Percentiles rank a stretch among this genome's conserved stretches.
Evolutionary conservation across 192 early-diverging fungal species (phyloP).

Genomic region (Coemansia sp.): DNA sequence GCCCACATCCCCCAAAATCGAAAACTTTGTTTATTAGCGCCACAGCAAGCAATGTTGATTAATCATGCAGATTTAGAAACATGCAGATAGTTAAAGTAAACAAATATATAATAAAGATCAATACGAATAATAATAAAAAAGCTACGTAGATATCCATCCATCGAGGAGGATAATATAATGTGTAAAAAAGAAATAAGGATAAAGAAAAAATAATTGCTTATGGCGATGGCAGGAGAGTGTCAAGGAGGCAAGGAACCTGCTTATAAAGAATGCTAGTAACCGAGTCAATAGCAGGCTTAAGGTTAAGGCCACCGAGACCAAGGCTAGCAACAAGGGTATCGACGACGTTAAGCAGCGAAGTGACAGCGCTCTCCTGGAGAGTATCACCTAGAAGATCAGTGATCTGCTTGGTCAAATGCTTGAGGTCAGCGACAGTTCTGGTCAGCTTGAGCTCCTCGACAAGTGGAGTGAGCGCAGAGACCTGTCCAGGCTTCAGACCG

Average conservation of each 20-base stretch:
- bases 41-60: not conserved
- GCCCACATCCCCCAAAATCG: not conserved
- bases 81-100: not conserved
- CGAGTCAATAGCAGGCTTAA: constrained; percentile 51
- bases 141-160: not conserved
- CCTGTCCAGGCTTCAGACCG: constrained; percentile 43
- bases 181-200: not conserved
- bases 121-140: not conserved
- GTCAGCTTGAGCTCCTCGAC: constrained; percentile 53
- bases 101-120: not conserved
- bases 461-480: constrained; percentile 48
- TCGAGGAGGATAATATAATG: not conserved
- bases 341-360: constrained; percentile 50
- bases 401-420: constrained; percentile 56
- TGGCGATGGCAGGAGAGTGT: constrained; percentile 55
- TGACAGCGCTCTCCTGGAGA: constrained; percentile 42
- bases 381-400: constrained; percentile 53
- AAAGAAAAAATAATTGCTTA: constrained; percentile 13
- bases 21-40: not conserved
- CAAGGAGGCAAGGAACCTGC: constrained; percentile 56
- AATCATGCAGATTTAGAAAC: not conserved
- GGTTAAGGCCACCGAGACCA: constrained; percentile 54
- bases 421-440: constrained; percentile 51
- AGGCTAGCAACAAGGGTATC: constrained; percentile 46
- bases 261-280: constrained; percentile 54